Evolutionary conservation across 1,284 basidiomycete genomes (phyloP).

Genomic region (Exobasidium cylindrosporum): DNA sequence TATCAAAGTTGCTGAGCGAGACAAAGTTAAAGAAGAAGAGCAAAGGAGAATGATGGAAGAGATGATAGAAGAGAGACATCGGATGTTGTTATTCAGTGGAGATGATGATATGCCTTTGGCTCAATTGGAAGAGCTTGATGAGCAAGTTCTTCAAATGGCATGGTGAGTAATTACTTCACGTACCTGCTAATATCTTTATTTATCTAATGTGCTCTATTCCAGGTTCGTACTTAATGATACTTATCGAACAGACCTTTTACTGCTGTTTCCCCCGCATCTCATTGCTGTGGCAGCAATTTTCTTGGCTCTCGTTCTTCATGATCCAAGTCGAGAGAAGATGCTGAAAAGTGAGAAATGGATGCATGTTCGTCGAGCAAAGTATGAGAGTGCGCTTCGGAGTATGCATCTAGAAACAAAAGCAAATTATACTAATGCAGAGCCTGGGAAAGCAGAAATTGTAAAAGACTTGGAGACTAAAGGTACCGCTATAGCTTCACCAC

Average conservation of each 20-base stretch:
- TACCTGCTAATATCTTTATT: too few species aligned
- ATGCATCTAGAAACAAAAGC: not conserved
- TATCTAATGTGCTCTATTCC: too few species aligned
- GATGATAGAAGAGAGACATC: conserved; percentile 8
- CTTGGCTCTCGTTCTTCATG: conserved; percentile 58
- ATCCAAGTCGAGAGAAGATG: conserved; percentile 22
- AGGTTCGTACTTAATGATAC: conserved; percentile 88
- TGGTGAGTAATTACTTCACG: conserved; percentile 57
- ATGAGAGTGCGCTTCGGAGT: not conserved
- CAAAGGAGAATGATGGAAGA: conserved; percentile 7
- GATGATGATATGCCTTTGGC: conserved; percentile 17
- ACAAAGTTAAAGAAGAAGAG: not conserved
- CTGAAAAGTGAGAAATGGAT: conserved; percentile 14
- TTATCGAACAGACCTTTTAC: conserved; percentile 77
- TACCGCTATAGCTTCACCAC: not conserved
- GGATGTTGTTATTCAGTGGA: conserved; percentile 7
- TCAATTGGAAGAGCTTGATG: conserved; percentile 57
- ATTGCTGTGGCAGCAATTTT: conserved; percentile 88
- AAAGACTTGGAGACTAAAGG: not conserved
- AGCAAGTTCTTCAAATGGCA: conserved; percentile 58
- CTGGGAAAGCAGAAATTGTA: not conserved
- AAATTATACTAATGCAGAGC: not conserved
- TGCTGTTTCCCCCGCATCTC: conserved; percentile 88
- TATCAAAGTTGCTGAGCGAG: not conserved
- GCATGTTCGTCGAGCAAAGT: conserved; percentile 2